Conservation (phyloP, 495 filamentous ascomycete genomes). For the Endocarpon pusillum region DNA sequence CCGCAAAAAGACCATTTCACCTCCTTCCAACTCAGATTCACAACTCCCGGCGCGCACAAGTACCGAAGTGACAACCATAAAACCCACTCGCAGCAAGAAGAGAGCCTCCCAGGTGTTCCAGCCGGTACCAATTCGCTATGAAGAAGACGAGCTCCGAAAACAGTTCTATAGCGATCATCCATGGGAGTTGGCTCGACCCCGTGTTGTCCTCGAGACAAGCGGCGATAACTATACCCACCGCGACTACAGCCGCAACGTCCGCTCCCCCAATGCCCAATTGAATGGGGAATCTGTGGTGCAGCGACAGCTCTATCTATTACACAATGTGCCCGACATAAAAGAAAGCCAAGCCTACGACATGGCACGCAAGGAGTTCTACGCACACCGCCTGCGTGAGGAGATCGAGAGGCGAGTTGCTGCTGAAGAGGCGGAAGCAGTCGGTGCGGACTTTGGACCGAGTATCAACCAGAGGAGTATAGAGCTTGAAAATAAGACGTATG, state of each 20-base stretch:
- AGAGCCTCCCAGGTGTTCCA: constrained; percentile 62
- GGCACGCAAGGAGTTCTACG: constrained; percentile 82
- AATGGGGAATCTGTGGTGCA: constrained; percentile 69
- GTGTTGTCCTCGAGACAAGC: constrained; percentile 67
- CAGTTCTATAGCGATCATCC: constrained; percentile 87
- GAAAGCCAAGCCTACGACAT: constrained; percentile 64
- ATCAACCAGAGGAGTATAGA: no score
- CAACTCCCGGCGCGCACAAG: constrained; percentile 13
- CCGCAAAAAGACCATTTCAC: constrained; percentile 23
- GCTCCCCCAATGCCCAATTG: neutral
- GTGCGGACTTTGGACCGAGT: no score
- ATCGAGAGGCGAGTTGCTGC: constrained; percentile 66
- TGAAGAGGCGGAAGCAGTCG: constrained; percentile 74
- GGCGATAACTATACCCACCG: constrained; percentile 58
- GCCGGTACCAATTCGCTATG: constrained; percentile 60
- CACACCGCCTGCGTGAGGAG: constrained; percentile 61
- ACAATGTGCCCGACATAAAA: constrained; percentile 41
- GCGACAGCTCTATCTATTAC: constrained; percentile 70
- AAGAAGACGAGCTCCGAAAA: constrained; percentile 66
- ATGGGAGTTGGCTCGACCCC: constrained; percentile 87
- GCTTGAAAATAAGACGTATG: no score
- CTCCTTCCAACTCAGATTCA: neutral
- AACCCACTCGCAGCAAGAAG: constrained; percentile 24
- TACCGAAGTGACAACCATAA: constrained; percentile 20
- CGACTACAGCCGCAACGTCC: constrained; percentile 30